Base-by-base conservation (phyloP, 768 basidiomycete species). In the Guyanaporus albipodus region DNA sequence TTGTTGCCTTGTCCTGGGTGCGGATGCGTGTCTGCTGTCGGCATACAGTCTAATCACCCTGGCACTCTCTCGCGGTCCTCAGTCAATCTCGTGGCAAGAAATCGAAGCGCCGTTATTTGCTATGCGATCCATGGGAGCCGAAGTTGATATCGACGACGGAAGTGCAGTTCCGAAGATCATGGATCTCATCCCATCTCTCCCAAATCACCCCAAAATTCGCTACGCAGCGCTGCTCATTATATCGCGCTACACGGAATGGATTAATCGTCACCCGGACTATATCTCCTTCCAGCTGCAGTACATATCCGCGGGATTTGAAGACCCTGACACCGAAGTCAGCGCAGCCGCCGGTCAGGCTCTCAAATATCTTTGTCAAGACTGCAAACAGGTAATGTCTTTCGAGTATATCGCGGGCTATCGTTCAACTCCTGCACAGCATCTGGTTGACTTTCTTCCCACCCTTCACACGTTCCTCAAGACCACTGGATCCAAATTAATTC, bases 51-150 rank as follows among this genome's bases (percentile, higher is more conserved):
- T 89, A 61, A 86, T 98, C 52, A 82, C 81, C 24, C 62, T 70
- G 7, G 90, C 88, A 2, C 75, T 98, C 42, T 73, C 82, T 19
- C 80, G 79, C 33, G 73, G 74, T 21, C 62, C 77, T 11, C 74
- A 75, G 38, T 69, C 72, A 4, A 70, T 80, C 15, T 79, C 87
- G 14, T 99, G 96, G 96, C 96, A 98, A 64, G 91, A 91, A 63
- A 83, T 99, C 39, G 96, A 99, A 63, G 96, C 96, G 0, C 96
- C 96, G 1, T 68, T 99, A 32, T 99, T 99, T 69, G 92, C 94
- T 15, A 85, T 99, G 85, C 79, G 96, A 36, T 93, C 95, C 11
- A 98, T 99, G 91, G 96, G 96, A 9, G 94, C 91, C 5, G 86
- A 94, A 66, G 78, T 98, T 19, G 89, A 97, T 58, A 72, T 82